Conservation (phyloP, 1,284 basidiomycete species). For the Malassezia yamatoensis region DNA sequence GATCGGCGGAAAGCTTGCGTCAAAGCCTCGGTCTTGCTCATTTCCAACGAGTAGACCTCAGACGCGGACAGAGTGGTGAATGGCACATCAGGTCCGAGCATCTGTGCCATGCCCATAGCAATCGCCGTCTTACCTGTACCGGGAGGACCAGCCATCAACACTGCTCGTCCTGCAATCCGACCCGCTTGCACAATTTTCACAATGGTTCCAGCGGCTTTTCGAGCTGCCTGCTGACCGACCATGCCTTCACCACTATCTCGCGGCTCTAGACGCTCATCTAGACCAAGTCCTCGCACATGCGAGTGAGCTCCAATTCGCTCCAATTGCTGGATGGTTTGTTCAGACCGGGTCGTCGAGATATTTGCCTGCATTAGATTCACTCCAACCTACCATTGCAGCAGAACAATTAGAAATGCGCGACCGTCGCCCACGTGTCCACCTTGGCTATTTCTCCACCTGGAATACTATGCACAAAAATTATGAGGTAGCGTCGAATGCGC, state of each 20-base stretch:
- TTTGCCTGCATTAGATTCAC: conserved; percentile 20
- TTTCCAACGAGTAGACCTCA: conserved; percentile 87
- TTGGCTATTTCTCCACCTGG: background rate
- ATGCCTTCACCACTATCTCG: conserved; percentile 77
- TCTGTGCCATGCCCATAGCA: conserved; percentile 91
- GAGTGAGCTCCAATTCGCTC: conserved; percentile 46
- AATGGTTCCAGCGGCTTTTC: conserved; percentile 93
- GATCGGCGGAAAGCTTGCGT: conserved; percentile 90
- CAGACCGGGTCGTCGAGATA: conserved; percentile 33
- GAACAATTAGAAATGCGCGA: too few species aligned
- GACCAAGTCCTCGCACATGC: conserved; percentile 59
- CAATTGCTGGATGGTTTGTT: conserved; percentile 33
- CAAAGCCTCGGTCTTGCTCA: conserved; percentile 96
- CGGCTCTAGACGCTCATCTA: conserved; percentile 81
- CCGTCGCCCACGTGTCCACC: background rate
- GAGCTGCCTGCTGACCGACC: conserved; percentile 87
- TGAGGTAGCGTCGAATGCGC: background rate
- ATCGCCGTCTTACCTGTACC: conserved; percentile 96
- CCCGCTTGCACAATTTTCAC: conserved; percentile 96
- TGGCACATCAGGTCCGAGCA: conserved; percentile 80
- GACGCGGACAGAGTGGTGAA: conserved; percentile 95
- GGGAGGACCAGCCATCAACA: conserved; percentile 90
- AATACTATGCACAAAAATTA: background rate
- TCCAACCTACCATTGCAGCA: background rate
- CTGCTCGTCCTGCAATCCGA: conserved; percentile 82